Evolutionary conservation across 2,329 filamentous ascomycete species (phyloP), one percentile per base, ranked within the genome.

Genomic region (Davidsoniella virescens): DNA sequence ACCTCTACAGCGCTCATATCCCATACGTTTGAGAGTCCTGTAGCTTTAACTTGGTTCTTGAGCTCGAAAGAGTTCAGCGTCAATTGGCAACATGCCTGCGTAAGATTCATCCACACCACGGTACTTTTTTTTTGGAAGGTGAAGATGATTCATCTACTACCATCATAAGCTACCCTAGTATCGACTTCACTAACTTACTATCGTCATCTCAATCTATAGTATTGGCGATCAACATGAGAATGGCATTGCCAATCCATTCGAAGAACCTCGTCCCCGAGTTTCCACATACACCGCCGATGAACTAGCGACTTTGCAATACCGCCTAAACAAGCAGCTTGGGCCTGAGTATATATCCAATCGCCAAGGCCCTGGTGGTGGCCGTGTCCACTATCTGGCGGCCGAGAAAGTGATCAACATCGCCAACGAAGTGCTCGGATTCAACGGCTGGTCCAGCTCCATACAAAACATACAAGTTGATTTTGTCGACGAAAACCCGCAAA

Each of bases 381-480:
- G 84, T 62, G 84, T 98, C 16, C 87, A 94, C 63, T 98, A 98
- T 65, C 73, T 98, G 47, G 80, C 87, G n/a, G 88, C 87, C 1
- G 90, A 96, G 61, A 98, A 98, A 68, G 88, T 84, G 61, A 98
- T 98, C 63, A 84, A 85, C 52, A 80, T 95, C 48, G 88, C 88
- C 49, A 95, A 95, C 60, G 86, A 95, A 63, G 81, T 95, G 1
- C 94, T 95, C 67, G 88, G 88, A 8, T 95, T 95, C 70, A 94
- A 95, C 66, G 88, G 88, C 59, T 98, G 92, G 92, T 94, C 86
- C 8, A 94, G 86, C 51, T 83, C 84, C n/a, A 92, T 98, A 53
- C 85, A 90, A 61, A 87, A 93, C 61, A 84, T 95, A 37, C 84
- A 94, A 61, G 84, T 96, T 53, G 92, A 98, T 64, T 96, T 93